A percentile compares a stretch with the other conserved stretches of the same genome.
phyloP scores from a whole-genome alignment of 2,329 filamentous ascomycete genomes.

The Hirsutella minnesotensis region DNA sequence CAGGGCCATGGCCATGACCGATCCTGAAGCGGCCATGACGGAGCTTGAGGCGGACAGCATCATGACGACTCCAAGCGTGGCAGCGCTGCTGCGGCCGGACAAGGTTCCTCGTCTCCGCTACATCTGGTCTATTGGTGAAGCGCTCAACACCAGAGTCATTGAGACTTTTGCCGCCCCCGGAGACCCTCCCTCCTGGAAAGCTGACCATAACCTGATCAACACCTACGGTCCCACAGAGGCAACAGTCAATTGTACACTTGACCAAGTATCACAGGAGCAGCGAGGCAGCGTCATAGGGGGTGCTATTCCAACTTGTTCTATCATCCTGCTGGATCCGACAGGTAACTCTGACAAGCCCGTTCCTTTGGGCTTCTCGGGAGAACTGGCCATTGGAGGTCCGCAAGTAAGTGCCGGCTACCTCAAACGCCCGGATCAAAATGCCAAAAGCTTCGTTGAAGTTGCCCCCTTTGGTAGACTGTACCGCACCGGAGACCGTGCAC shows the following conservation, averaged over 20 bases:
- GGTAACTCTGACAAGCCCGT: neutral
- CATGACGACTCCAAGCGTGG: neutral
- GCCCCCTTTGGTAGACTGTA: neutral
- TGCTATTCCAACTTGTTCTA: neutral
- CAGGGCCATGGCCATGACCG: neutral
- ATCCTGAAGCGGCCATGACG: neutral
- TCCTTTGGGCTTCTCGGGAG: neutral
- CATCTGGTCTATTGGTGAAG: neutral
- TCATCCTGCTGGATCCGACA: neutral
- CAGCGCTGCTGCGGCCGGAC: neutral
- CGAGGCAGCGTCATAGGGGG: neutral
- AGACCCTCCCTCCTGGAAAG: neutral
- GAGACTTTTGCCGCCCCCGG: neutral
- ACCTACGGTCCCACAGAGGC: neutral
- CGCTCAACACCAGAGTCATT: neutral
- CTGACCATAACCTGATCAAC: neutral
- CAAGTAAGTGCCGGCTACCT: neutral
- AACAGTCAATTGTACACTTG: neutral
- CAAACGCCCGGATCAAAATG: neutral
- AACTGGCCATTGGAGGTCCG: neutral
- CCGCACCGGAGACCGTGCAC: neutral
- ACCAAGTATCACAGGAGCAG: neutral
- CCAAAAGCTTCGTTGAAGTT: neutral
- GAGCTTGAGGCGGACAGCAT: neutral
- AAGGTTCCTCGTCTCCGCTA: neutral